Evolutionary conservation across 257 asterid genomes (phyloP), one percentile per base, ranked within the genome.

Genomic region (Asclepias syriaca): DNA sequence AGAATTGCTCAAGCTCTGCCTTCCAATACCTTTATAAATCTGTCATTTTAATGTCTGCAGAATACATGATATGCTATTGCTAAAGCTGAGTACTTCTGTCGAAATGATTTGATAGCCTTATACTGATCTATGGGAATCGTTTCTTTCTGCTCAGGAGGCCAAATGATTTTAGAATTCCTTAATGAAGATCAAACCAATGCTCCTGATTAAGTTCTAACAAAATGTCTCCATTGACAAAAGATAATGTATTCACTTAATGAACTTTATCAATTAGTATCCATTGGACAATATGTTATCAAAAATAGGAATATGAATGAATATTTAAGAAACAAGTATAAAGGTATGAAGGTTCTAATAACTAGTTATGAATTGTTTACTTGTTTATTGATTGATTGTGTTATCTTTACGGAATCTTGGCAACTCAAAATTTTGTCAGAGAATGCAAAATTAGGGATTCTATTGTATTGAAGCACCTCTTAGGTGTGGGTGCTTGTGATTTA

Each of bases 1-100:
- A 60, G 2, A 6, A 8, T n/a, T 60, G 46, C 46, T 6, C 6
- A 29, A 32, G 11, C 32, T 60, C 45, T 60, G n/a, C 49, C 27
- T 63, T 63, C 49, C 24, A 34, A 18, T 64, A 24, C 68, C 68
- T 64, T 61, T 37, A 27, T 64, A 8, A 24, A 64, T 32, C 68
- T 18, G 15, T 64, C 29, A 18, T 3, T 37, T 34, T 7, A 64
- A 37, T 64, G 49, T 19, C 15, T 37, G 50, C 16, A 7, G 18
- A 34, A 63, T 15, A 63, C 13, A 22, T 6, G 45, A 63, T 21
- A 32, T 8, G 2, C 15, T 16, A 64, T 64, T 64, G 13, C 27
- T 64, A 24, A 64, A 64, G 19, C 16, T 21, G 39, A 64, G 0
- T 18, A 15, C 34, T 64, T 64, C 68, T 18, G 39, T 63, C 14